Percentiles rank a stretch among this genome's conserved stretches.
These are phyloP conservation scores for Auricularia heimuer DNA, from an alignment of 768 basidiomycete species.

Conservation along the genomic window DNA sequence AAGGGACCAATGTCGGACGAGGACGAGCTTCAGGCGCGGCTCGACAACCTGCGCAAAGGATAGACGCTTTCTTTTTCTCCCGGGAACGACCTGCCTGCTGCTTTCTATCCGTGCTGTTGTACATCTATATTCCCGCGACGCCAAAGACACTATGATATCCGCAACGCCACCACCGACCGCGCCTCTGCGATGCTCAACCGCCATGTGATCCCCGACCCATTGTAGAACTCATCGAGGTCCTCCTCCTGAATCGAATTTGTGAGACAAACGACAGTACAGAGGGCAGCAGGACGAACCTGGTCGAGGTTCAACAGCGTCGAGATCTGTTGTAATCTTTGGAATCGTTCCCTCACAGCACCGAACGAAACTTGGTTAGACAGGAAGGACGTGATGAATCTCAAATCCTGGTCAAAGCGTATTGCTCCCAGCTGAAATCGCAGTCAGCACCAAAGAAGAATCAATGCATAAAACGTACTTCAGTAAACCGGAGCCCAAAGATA, in stretches of 20 bases:
- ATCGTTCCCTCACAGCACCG: slow-evolving; percentile 88
- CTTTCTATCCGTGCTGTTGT: background rate
- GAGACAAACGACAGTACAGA: background rate
- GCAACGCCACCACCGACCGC: slow-evolving; percentile 53
- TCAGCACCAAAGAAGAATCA: slow-evolving; percentile 2
- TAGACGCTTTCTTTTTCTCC: background rate
- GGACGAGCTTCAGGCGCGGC: slow-evolving; percentile 85
- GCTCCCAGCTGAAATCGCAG: slow-evolving; percentile 68
- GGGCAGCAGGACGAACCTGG: slow-evolving; percentile 35
- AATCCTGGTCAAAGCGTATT: slow-evolving; percentile 87
- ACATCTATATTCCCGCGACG: background rate
- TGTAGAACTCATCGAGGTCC: slow-evolving; percentile 91
- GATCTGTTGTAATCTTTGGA: slow-evolving; percentile 85
- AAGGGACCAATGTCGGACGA: slow-evolving; percentile 52
- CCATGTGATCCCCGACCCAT: slow-evolving; percentile 86
- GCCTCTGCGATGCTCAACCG: slow-evolving; percentile 72
- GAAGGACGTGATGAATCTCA: slow-evolving; percentile 73
- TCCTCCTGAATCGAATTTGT: slow-evolving; percentile 53
- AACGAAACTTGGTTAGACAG: slow-evolving; percentile 82
- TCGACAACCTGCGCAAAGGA: slow-evolving; percentile 66
- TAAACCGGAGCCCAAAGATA: slow-evolving; percentile 68
- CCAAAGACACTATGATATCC: slow-evolving; percentile 18
- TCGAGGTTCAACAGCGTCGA: slow-evolving; percentile 87
- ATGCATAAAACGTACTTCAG: slow-evolving; percentile 52
- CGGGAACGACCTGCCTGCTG: background rate